phyloP scores from a whole-genome alignment of 2,329 filamentous ascomycete genomes.

The Myriosclerotinia scirpicola region DNA sequence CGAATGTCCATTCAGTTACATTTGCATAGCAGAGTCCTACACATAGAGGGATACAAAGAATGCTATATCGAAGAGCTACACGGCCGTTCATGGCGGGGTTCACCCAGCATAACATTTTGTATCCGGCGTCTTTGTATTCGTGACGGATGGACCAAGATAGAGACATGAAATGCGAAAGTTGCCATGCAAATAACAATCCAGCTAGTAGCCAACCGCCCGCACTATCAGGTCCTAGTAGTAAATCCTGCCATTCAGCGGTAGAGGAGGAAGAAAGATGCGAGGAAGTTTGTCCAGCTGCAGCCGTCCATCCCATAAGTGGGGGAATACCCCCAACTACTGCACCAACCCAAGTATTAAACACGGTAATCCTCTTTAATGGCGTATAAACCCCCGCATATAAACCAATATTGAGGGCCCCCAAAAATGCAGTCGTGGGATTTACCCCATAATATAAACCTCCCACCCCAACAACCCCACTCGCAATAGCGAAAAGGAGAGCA shows the following conservation, averaged over 20 bases:
- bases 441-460: conserved; percentile 82
- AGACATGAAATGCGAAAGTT: conserved; percentile 98
- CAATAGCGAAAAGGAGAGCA: conserved; percentile 76
- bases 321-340: conserved; percentile 91
- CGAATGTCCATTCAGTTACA: conserved; percentile 83
- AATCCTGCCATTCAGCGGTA: conserved; percentile 72
- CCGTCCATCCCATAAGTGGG: conserved; percentile 97
- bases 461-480: conserved; percentile 67
- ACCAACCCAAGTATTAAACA: conserved; percentile 92
- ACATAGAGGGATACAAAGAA: conserved; percentile 85
- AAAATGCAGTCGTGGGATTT: conserved; percentile 86
- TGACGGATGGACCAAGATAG: conserved; percentile 85
- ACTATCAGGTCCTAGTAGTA: conserved; percentile 68
- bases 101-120: conserved; percentile 78
- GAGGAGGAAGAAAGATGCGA: conserved; percentile 62
- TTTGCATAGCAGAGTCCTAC: conserved; percentile 73
- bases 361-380: conserved; percentile 82
- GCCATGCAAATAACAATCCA: conserved; percentile 85
- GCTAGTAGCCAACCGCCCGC: conserved; percentile 88
- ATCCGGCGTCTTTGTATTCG: conserved; percentile 74
- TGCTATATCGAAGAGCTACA: conserved; percentile 82
- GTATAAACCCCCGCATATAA: conserved; percentile 94
- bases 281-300: conserved; percentile 85
- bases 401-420: conserved; percentile 81
- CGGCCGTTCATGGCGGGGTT: conserved; percentile 83